Evolutionary conservation across 768 basidiomycete species (phyloP).

Genomic region (Tricholoma flavovirens): DNA sequence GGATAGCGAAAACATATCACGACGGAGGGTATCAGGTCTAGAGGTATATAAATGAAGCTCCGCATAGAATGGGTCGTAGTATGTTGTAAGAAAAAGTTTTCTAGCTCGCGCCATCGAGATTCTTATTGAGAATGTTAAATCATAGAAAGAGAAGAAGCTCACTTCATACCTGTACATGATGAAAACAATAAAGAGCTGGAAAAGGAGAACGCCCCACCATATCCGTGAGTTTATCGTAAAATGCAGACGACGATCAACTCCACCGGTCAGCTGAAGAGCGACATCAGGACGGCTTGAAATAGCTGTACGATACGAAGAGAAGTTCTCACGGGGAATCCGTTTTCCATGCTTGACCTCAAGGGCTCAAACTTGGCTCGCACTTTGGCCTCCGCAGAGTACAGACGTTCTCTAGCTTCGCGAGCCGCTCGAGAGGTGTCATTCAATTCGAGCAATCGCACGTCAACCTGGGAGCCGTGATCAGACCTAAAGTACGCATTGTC

Average conservation of each 20-base stretch:
- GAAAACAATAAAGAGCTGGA: slow-evolving; percentile 43
- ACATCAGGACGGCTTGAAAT: not conserved
- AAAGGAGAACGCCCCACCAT: slow-evolving; percentile 26
- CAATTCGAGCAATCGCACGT: slow-evolving; percentile 20
- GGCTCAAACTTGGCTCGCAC: slow-evolving; percentile 27
- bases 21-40: slow-evolving; percentile 36
- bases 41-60: slow-evolving; percentile 55
- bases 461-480: slow-evolving; percentile 27
- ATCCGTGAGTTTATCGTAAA: slow-evolving; percentile 26
- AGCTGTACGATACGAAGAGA: not conserved
- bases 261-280: slow-evolving; percentile 9
- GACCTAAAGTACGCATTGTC: slow-evolving; percentile 26
- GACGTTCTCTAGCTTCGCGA: slow-evolving; percentile 41
- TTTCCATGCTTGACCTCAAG: slow-evolving; percentile 31
- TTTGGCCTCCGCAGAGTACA: slow-evolving; percentile 36
- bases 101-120: slow-evolving; percentile 41
- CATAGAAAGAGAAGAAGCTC: not conserved
- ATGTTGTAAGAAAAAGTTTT: slow-evolving; percentile 63
- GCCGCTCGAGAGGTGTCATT: slow-evolving; percentile 11
- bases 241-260: slow-evolving; percentile 17
- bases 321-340: slow-evolving; percentile 32
- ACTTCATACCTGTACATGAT: slow-evolving; percentile 53
- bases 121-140: slow-evolving; percentile 26
- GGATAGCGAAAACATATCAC: slow-evolving; percentile 27
- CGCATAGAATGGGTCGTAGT: slow-evolving; percentile 74